phyloP scores from a whole-genome alignment of 225 moss, liverwort and hornwort genomes.

The Antitrichia curtipendula region DNA sequence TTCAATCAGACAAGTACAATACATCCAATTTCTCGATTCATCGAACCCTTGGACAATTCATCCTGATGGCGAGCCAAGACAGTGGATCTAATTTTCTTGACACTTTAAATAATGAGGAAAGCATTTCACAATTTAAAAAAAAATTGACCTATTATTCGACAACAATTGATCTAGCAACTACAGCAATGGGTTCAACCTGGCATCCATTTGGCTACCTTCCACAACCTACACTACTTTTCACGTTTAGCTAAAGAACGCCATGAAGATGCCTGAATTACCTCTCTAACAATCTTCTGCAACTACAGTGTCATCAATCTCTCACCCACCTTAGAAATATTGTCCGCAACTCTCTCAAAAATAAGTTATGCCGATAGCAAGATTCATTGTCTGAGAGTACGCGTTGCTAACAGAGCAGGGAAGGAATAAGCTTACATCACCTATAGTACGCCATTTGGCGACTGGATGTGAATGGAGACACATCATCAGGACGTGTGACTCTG shows the following conservation, averaged over 20 bases:
- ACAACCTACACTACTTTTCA: background rate
- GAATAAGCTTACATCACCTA: slow-evolving; percentile 18
- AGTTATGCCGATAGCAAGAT: background rate
- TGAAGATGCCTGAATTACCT: background rate
- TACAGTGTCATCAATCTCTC: background rate
- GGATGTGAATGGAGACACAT: slow-evolving; percentile 82
- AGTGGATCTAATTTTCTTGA: background rate
- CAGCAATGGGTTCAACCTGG: background rate
- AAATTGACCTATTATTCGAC: background rate
- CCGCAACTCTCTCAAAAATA: background rate
- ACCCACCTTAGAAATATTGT: background rate
- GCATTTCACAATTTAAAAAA: background rate
- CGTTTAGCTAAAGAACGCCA: background rate
- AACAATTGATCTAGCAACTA: background rate
- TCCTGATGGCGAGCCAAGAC: background rate
- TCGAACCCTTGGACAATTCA: background rate
- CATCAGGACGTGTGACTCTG: slow-evolving; percentile 46
- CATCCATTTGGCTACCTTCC: background rate
- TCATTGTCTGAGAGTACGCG: background rate
- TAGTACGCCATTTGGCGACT: slow-evolving; percentile 99
- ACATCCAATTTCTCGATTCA: background rate
- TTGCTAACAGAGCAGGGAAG: background rate
- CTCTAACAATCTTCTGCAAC: background rate
- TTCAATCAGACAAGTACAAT: background rate
- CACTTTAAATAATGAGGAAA: background rate